Evolutionary conservation across 345 rosid genomes (phyloP), one percentile per base, ranked within the genome.

Genomic region (Clarkia xantiana): DNA sequence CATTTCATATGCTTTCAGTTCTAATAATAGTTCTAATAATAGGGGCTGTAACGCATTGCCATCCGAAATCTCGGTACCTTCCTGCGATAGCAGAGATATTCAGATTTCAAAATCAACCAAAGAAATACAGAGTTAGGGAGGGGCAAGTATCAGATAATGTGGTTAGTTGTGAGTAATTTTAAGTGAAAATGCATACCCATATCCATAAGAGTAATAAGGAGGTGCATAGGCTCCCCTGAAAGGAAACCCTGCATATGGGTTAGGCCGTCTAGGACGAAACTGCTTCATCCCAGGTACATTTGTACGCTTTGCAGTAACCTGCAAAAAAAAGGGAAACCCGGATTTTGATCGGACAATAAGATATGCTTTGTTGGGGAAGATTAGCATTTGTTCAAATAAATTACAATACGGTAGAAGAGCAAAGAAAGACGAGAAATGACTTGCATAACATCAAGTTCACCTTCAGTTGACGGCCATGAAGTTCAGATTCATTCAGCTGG

Each of bases 201-300:
- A 79, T 48, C 81, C 86, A 49, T 82, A 75, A 4, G 81, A 45
- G 53, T 62, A 71, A 52, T 72, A 62, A 34, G 80, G 80, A 49
- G 84, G 55, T 62, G 76, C 19, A 54, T 45, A 64, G 23, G 69
- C 52, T 7, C 71, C 70, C 57, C 79, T 68, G 3, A 71, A 57
- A n/a, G n/a, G n/a, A n/a, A n/a, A n/a, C n/a, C n/a, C n/a, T 66
- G 58, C 51, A 40, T 51, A 75, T 6, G 81, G 74, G 53, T 50
- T 79, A 52, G 75, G 6, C 40, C 76, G 71, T 47, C 78, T 76
- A 25, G 80, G 76, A 3, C 72, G 86, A 44, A 64, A 68, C 55
- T 73, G 93, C 74, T 79, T 82, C 93, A 82, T 76, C 44, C 93
- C 93, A 45, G 93, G 93, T 18, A 79, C 19, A 55, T 77, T 82